These are phyloP conservation scores for Tolypocladium ophioglossoides DNA, from an alignment of 2,329 filamentous ascomycete species.

Conservation along the genomic window DNA sequence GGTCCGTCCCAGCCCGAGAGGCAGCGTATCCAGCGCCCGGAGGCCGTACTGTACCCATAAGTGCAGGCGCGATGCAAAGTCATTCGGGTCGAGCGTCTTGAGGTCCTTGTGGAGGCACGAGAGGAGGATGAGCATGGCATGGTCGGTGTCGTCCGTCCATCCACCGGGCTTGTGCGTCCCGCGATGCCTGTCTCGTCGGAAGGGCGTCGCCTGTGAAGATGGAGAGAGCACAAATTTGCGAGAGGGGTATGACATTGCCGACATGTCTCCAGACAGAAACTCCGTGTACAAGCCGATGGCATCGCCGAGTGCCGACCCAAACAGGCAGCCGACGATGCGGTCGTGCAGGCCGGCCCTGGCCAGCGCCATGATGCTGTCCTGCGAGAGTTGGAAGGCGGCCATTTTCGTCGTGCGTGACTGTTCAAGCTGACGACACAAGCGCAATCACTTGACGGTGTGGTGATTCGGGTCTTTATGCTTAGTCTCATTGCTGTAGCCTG, in stretches of 20 bases:
- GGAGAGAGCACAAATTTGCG: slow-evolving; percentile 28
- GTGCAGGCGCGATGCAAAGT: slow-evolving; percentile 33
- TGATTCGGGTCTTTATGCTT: too few relatives aligned
- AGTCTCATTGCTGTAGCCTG: too few relatives aligned
- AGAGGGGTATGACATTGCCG: slow-evolving; percentile 24
- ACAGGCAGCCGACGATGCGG: slow-evolving; percentile 31
- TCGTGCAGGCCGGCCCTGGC: slow-evolving; percentile 18
- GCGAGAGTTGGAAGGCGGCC: slow-evolving; percentile 5
- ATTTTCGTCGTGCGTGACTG: background rate
- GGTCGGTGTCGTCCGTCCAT: slow-evolving; percentile 47
- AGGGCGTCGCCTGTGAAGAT: slow-evolving; percentile 24
- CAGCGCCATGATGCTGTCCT: slow-evolving; percentile 8
- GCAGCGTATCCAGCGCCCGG: slow-evolving; percentile 32
- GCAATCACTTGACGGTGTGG: too few relatives aligned
- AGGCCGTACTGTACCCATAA: slow-evolving; percentile 38
- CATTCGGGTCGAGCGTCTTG: slow-evolving; percentile 20
- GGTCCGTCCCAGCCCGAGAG: slow-evolving; percentile 35
- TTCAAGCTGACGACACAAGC: too few relatives aligned
- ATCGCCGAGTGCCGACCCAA: slow-evolving; percentile 43
- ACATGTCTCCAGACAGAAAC: slow-evolving; percentile 28
- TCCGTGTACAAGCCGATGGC: slow-evolving; percentile 45
- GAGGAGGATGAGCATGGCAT: slow-evolving; percentile 37
- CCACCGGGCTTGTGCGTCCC: slow-evolving; percentile 28
- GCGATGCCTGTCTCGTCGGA: slow-evolving; percentile 33
- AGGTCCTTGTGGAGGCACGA: slow-evolving; percentile 35